Evolutionary conservation across 371 early-diverging fungal genomes (phyloP), one percentile per base, ranked within the genome.

Genomic region (Mortierella sp.): DNA sequence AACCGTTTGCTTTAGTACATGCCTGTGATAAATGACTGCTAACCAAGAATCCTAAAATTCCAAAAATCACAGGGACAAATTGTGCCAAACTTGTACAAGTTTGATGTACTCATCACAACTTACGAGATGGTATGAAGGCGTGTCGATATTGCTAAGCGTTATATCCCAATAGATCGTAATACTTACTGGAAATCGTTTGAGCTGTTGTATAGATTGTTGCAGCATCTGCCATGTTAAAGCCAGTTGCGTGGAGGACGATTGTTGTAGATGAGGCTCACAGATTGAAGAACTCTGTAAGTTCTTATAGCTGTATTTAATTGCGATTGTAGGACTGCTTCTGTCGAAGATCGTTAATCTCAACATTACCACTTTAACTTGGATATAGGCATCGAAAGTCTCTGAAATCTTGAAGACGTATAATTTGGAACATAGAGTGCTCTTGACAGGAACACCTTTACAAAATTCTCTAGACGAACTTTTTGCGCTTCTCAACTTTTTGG

Each of bases 191-290:
- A 36, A 36, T 36, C 7, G 36, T 6, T 36, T 36, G 36, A 36
- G 3, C 36, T 36, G 36, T 10, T 7, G 22, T 28, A 48, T 83
- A 87, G 86, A 88, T 88, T 38, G 87, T 88, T 21, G 88, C 91
- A 21, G 91, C 92, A 32, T 86, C 89, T 7, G 81, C 93, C 3
- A 92, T 94, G 65, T 84, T 98, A 36, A 87, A 90, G 50, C 90
- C 94, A 41, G 89, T 98, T 65, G 86, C 89, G 3, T 99, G 96
- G 96, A 86, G 92, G 63, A 92, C 91, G 19, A 93, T 90, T 48
- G 94, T 98, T 16, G 92, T 99, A 65, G 99, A 99, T 84, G 99
- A 98, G 85, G 99, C 97, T 1, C 99, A 99, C 85, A 88, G 96
- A 55, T 86, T 99, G 55, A 99, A 99, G 84, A 97, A 97, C 84